Conservation (phyloP, 2,329 filamentous ascomycete species). For the Ascochyta pisi region DNA sequence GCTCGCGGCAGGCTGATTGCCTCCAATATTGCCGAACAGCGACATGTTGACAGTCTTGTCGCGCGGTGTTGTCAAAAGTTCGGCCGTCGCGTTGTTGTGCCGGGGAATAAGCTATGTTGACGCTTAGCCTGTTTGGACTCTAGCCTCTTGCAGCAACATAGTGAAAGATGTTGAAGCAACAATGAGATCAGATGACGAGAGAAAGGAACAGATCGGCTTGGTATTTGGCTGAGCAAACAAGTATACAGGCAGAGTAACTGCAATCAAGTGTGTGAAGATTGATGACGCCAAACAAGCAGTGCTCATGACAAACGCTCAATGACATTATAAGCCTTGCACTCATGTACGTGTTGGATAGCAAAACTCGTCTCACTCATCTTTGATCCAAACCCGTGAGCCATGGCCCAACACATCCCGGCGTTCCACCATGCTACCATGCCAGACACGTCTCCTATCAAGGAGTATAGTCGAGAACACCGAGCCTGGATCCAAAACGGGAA, state of each 20-base stretch:
- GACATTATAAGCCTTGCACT: slow-evolving; percentile 2
- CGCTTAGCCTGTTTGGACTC: slow-evolving; percentile 8
- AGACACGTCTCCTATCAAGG: slow-evolving; percentile 26
- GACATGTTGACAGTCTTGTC: slow-evolving; percentile 36
- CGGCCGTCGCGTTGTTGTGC: slow-evolving; percentile 34
- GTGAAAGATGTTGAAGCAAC: slow-evolving; percentile 3
- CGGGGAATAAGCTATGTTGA: slow-evolving; percentile 11
- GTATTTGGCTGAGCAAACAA: neutral
- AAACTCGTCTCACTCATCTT: neutral
- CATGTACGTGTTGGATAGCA: neutral
- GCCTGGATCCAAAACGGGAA: slow-evolving; percentile 39
- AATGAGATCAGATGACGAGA: neutral
- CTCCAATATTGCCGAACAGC: slow-evolving; percentile 43
- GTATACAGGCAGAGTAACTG: neutral
- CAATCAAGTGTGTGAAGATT: neutral
- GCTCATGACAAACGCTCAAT: slow-evolving; percentile 1
- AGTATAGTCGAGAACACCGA: slow-evolving; percentile 24
- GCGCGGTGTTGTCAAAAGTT: slow-evolving; percentile 31
- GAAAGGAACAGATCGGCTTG: neutral
- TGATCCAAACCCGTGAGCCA: neutral
- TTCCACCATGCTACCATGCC: slow-evolving; percentile 17
- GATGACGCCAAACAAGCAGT: neutral
- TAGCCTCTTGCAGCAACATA: neutral
- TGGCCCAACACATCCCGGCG: neutral
- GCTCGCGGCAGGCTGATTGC: slow-evolving; percentile 38